Conservation (phyloP, 495 filamentous ascomycete genomes). For the Neurospora cerealis region DNA sequence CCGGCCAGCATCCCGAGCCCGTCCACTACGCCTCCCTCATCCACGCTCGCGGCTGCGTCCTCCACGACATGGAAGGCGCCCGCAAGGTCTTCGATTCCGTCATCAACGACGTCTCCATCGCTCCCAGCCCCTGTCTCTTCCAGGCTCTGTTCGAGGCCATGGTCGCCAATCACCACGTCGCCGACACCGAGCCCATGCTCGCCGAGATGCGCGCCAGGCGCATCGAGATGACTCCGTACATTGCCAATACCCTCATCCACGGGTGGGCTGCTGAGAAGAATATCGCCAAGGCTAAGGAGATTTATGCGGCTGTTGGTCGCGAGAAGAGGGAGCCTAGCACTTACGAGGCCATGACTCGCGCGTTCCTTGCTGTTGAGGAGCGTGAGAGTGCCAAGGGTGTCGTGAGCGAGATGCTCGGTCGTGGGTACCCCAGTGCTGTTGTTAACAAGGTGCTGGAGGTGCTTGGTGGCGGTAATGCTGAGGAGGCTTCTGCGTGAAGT, state of each 20-base stretch:
- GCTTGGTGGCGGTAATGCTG: constrained; percentile 52
- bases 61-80: constrained; percentile 81
- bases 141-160: constrained; percentile 93
- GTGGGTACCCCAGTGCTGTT: constrained; percentile 87
- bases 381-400: constrained; percentile 60
- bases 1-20: constrained; percentile 71
- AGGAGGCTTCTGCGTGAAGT: constrained; percentile 6
- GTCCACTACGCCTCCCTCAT: constrained; percentile 94
- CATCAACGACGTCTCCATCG: constrained; percentile 51
- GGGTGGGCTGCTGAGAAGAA: constrained; percentile 85
- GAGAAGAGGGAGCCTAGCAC: constrained; percentile 88
- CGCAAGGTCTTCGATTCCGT: constrained; percentile 73
- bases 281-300: constrained; percentile 63
- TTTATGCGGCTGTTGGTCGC: constrained; percentile 65
- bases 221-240: constrained; percentile 90
- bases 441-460: constrained; percentile 86
- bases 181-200: constrained; percentile 64
- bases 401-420: constrained; percentile 80
- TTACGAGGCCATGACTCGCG: constrained; percentile 98
- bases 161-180: constrained; percentile 84
- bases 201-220: constrained; percentile 57
- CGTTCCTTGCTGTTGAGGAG: constrained; percentile 76
- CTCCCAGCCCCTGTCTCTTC: constrained; percentile 76
- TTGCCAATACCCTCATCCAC: constrained; percentile 97
- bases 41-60: constrained; percentile 89